Base-by-base conservation (phyloP, 2,329 filamentous ascomycete genomes). In the Chaetomium globosum region DNA sequence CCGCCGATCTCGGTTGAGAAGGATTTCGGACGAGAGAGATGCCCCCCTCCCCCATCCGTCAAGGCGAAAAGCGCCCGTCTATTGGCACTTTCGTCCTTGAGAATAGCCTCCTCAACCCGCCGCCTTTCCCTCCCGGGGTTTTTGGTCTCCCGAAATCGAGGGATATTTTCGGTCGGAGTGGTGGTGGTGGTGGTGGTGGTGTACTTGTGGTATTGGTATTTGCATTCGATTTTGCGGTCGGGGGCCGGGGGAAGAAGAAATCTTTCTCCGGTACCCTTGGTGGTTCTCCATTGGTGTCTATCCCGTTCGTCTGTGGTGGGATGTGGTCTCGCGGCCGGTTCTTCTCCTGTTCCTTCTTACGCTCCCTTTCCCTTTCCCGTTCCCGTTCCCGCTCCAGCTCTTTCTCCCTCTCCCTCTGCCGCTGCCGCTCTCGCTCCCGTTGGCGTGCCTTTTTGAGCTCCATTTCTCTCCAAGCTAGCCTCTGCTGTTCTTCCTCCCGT, bases 51-150 rank as follows among this genome's bases (percentile, higher is more conserved):
- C 23, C 12, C 31, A 28, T 26, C 26, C 26, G 19, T 53, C 51
- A 53, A 16, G 51, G 51, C 26, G 51, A 53, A n/a, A 30, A 31
- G 4, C 10, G 26, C 16, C 26, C 51, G 7, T 28, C 54, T 6
- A 43, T 21, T 4, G 4, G n/a, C 5, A 36, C 51, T 61, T 61
- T 62, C 4, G 21, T 21, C 70, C 73, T 77, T n/a, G 75, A 73
- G 68, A 81, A 81, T 8, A 81, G 71, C 46, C 74, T 75, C 69
- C 75, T 76, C 36, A 81, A 69, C 21, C 78, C 77, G 7, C 75
- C 74, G 21, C 53, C 58, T 21, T 75, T 77, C 63, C 73, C 77
- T 2, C 55, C 54, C 1, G 77, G 75, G 49, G 75, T 73, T 64
- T 75, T 77, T 59, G 71, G 75, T 43, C 70, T 53, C 13, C 55